Evolutionary conservation across 2,329 filamentous ascomycete species (phyloP).

Genomic region (Chrysoporthe cubensis): DNA sequence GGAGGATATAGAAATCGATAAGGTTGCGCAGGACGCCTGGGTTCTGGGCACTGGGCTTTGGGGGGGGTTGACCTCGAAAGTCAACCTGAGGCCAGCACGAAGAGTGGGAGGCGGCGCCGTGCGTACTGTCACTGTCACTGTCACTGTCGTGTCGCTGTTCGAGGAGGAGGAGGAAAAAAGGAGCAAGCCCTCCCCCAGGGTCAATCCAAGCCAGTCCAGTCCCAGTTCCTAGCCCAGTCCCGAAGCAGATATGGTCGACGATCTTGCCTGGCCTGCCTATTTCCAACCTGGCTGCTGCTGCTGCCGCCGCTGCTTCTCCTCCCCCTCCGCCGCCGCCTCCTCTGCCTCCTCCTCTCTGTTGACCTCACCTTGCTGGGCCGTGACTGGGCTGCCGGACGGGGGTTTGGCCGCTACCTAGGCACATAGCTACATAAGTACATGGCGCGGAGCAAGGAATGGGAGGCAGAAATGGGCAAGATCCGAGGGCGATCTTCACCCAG

Average conservation of each 20-base stretch:
- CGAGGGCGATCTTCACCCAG: conserved; percentile 1
- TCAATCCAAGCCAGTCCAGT: not conserved
- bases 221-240: not conserved
- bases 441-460: not conserved
- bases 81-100: not conserved
- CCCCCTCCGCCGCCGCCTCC: not conserved
- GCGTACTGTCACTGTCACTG: not conserved
- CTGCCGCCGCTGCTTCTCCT: too few species aligned
- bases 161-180: not conserved
- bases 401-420: not conserved
- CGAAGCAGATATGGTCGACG: not conserved
- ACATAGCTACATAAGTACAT: not conserved
- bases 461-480: conserved; percentile 4
- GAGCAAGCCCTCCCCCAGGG: not conserved
- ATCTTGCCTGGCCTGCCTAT: not conserved
- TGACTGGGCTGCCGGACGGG: not conserved
- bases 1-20: not conserved
- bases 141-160: not conserved
- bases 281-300: too few species aligned
- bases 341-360: not conserved
- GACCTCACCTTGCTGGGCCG: not conserved
- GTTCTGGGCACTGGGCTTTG: too few species aligned
- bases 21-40: too few species aligned
- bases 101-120: not conserved
- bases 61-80: too few species aligned